Conservation (phyloP, 164 flowering plant species). For the Stephania japonica region DNA sequence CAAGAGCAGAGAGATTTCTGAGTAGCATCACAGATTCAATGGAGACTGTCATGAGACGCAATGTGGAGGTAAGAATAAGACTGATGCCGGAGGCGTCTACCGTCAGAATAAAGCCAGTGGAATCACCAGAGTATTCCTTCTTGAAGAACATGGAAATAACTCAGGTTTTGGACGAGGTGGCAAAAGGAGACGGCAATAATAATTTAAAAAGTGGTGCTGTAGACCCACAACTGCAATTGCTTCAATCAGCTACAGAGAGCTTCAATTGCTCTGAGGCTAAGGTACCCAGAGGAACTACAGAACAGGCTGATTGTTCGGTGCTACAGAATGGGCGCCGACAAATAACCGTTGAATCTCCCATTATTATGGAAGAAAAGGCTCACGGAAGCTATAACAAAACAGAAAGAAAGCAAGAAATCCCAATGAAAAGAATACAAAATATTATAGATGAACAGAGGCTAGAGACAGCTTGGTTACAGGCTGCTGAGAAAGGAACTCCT, state of each 20-base stretch:
- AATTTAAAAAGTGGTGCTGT: conserved; percentile 15
- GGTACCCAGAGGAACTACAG: conserved; percentile 21
- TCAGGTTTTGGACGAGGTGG: conserved; percentile 19
- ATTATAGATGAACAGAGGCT: conserved; percentile 77
- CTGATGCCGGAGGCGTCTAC: conserved; percentile 31
- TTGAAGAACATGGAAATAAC: conserved; percentile 22
- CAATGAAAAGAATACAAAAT: conserved; percentile 66
- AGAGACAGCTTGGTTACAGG: conserved; percentile 93
- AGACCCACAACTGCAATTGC: conserved; percentile 19
- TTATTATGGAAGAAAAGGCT: conserved; percentile 24
- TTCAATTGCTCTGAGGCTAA: conserved; percentile 26
- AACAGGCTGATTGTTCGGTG: conserved; percentile 18
- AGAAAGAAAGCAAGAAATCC: conserved; percentile 39
- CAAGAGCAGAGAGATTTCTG: conserved; percentile 79
- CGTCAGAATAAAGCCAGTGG: conserved; percentile 13
- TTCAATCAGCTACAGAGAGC: conserved; percentile 21
- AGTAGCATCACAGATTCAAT: conserved; percentile 90
- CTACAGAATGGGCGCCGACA: conserved; percentile 17
- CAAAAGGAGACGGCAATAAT: conserved; percentile 12
- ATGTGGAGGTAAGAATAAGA: conserved; percentile 70
- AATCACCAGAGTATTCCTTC: conserved; percentile 19
- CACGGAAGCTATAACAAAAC: conserved; percentile 18
- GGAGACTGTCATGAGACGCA: conserved; percentile 64
- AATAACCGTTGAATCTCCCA: conserved; percentile 19
- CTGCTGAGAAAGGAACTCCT: conserved; percentile 72